phyloP scores from a whole-genome alignment of 108 stramenopile genomes.

The Cyclotella kingstonii region DNA sequence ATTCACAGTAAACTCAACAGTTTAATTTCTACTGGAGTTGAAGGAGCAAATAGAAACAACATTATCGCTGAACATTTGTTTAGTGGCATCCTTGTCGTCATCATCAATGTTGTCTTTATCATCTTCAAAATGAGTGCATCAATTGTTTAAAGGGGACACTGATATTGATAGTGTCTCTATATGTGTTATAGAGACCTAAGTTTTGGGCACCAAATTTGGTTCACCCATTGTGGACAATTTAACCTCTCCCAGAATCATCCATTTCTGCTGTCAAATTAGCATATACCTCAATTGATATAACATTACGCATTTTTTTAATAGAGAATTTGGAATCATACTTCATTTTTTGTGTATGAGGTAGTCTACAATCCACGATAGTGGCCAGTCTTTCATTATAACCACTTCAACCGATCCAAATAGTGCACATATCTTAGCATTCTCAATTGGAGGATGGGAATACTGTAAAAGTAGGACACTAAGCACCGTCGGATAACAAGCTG shows the following conservation, averaged over 20 bases:
- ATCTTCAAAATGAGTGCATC: too few relatives aligned
- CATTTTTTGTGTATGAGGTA: neutral
- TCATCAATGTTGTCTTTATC: too few relatives aligned
- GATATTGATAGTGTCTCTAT: neutral
- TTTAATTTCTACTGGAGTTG: too few relatives aligned
- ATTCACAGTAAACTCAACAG: too few relatives aligned
- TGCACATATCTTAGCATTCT: neutral
- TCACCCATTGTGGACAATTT: conserved; percentile 11
- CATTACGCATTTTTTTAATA: neutral
- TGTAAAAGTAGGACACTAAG: too few relatives aligned
- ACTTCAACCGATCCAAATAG: conserved; percentile 1
- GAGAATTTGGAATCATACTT: conserved; percentile 2
- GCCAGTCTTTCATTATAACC: conserved; percentile 13
- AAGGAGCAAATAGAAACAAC: too few relatives aligned
- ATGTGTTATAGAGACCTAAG: conserved; percentile 1
- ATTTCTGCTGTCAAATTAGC: neutral
- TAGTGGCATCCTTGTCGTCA: too few relatives aligned
- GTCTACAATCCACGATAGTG: too few relatives aligned
- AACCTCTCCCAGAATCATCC: conserved; percentile 1
- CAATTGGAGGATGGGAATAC: neutral
- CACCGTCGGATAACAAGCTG: too few relatives aligned
- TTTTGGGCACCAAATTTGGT: conserved; percentile 14
- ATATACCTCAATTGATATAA: neutral
- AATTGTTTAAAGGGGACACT: too few relatives aligned
- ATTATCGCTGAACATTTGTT: too few relatives aligned